Conservation (phyloP, 1,284 basidiomycete species). For the Tilletia setariae region DNA sequence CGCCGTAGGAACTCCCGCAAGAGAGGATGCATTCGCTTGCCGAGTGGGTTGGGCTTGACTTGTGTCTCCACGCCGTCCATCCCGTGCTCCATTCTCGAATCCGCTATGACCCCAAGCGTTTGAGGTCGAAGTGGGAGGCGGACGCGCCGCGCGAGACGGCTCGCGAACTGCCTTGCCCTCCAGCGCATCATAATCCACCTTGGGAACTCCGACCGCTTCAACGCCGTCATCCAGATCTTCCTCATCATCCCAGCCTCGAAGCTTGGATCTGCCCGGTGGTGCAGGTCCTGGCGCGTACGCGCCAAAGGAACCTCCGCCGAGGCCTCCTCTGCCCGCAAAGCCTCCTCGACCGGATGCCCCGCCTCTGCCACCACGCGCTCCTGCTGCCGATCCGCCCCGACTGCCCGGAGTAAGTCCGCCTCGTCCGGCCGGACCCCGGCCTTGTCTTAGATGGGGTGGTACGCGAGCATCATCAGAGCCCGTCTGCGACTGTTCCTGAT, state of each 20-base stretch:
- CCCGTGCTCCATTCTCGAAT: not conserved
- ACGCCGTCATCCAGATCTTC: conserved; percentile 3
- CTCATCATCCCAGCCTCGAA: conserved; percentile 14
- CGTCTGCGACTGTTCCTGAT: not conserved
- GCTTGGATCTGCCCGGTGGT: not conserved
- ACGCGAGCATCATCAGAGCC: not conserved
- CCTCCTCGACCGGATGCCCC: not conserved
- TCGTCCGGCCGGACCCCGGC: not conserved
- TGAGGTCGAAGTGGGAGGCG: not conserved
- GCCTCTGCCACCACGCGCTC: not conserved
- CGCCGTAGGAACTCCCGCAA: conserved; percentile 8
- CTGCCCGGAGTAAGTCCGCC: not conserved
- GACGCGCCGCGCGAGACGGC: conserved; percentile 7
- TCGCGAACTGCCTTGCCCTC: conserved; percentile 13
- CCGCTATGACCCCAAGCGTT: not conserved
- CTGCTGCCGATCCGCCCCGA: not conserved
- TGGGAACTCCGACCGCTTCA: not conserved
- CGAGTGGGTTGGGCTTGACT: not conserved
- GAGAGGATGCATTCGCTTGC: not conserved
- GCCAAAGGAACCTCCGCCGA: not conserved
- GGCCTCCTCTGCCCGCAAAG: not conserved
- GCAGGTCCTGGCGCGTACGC: conserved; percentile 6
- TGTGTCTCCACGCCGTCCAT: not conserved
- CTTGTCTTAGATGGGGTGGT: conserved; percentile 4
- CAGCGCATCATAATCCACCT: conserved; percentile 15